Conservation (phyloP, 1,284 basidiomycete species). For the Sanghuangporus sanghuang region DNA sequence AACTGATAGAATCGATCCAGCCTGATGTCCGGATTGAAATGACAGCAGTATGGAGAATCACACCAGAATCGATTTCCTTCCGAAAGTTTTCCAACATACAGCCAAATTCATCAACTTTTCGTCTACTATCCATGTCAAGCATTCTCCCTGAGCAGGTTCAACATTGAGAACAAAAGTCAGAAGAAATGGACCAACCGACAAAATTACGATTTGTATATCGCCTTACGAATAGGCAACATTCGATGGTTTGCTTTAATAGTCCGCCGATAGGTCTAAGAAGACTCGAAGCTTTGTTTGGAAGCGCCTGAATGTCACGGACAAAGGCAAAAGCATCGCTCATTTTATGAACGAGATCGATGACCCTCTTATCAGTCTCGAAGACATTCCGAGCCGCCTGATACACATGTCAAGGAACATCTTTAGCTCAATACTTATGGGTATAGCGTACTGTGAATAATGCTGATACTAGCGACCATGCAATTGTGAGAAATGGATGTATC, state of each 20-base stretch:
- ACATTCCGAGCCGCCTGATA: neutral
- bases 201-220: slow-evolving; percentile 10
- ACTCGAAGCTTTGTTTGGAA: neutral
- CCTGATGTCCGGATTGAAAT: neutral
- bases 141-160: neutral
- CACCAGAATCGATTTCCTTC: neutral
- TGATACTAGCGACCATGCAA: neutral
- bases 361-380: slow-evolving; percentile 6
- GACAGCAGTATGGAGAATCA: neutral
- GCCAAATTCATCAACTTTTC: neutral
- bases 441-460: neutral
- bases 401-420: neutral
- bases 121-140: neutral
- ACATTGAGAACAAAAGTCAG: neutral
- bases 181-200: neutral
- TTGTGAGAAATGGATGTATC: slow-evolving; percentile 2
- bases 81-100: neutral
- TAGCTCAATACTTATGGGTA: neutral
- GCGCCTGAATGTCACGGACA: neutral
- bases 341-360: slow-evolving; percentile 5
- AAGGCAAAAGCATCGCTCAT: slow-evolving; percentile 9
- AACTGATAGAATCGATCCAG: neutral
- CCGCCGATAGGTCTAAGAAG: neutral
- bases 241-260: slow-evolving; percentile 10
- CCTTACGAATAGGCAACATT: slow-evolving; percentile 13